Evolutionary conservation across 805 yeast species (phyloP).

Genomic region (Wickerhamiella galacta): DNA sequence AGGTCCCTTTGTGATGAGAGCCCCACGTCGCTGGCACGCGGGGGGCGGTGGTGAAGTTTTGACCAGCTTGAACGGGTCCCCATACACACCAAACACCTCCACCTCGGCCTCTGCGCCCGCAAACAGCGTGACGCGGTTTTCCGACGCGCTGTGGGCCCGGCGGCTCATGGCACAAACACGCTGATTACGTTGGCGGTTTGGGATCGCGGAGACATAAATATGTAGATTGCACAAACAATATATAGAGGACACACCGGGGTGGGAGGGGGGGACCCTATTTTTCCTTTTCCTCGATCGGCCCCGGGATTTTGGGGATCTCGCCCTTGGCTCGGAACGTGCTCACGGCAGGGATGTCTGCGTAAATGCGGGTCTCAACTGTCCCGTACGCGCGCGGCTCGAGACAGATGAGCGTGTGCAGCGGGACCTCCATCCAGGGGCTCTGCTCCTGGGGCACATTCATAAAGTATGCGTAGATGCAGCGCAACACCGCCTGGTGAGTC

Average conservation of each 20-base stretch:
- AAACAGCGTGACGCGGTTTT: too few species aligned
- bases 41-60: too few species aligned
- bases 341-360: constrained; percentile 96
- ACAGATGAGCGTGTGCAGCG: constrained; percentile 84
- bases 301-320: constrained; percentile 25
- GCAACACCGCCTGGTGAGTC: constrained; percentile 92
- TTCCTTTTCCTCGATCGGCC: background rate
- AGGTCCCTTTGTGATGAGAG: constrained; percentile 11
- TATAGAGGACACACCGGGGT: background rate
- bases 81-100: too few species aligned
- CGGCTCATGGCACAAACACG: too few species aligned
- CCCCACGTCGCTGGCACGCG: constrained; percentile 1
- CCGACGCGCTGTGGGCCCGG: too few species aligned
- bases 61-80: too few species aligned
- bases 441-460: constrained; percentile 98
- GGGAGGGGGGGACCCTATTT: background rate
- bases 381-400: constrained; percentile 91
- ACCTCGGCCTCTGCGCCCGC: too few species aligned
- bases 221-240: background rate
- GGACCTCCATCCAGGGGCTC: constrained; percentile 98
- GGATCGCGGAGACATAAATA: constrained; percentile 4
- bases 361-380: constrained; percentile 73
- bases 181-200: too few species aligned
- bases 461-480: constrained; percentile 93
- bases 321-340: constrained; percentile 94